phyloP scores from a whole-genome alignment of 805 yeast genomes.

The Blastobotrys parvus region DNA sequence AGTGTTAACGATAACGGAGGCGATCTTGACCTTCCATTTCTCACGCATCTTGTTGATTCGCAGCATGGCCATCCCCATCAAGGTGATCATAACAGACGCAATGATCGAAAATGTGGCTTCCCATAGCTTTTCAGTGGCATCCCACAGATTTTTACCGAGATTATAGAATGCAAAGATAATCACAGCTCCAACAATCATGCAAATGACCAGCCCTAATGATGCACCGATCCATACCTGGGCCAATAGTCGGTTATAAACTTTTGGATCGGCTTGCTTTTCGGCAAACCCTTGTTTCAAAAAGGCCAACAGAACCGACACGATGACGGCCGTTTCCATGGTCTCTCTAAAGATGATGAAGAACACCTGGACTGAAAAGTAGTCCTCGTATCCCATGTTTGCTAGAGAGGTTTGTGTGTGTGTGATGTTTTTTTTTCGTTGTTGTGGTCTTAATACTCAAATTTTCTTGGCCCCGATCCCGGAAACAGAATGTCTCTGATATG shows the following conservation, averaged over 20 bases:
- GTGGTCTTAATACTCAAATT: too few species aligned
- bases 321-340: conserved; percentile 77
- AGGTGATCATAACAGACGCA: conserved; percentile 69
- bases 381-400: conserved; percentile 15
- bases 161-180: conserved; percentile 65
- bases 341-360: conserved; percentile 90
- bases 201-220: conserved; percentile 54
- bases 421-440: too few species aligned
- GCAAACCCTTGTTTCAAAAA: conserved; percentile 71
- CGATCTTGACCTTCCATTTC: conserved; percentile 65
- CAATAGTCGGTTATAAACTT: conserved; percentile 38
- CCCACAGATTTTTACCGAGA: conserved; percentile 80
- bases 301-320: conserved; percentile 78
- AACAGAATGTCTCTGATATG: too few species aligned
- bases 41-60: conserved; percentile 73
- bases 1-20: conserved; percentile 30
- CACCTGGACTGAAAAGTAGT: conserved; percentile 56
- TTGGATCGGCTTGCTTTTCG: conserved; percentile 10
- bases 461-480: too few species aligned
- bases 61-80: conserved; percentile 79
- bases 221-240: conserved; percentile 83
- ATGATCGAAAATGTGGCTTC: conserved; percentile 76
- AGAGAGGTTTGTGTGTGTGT: neutral
- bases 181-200: conserved; percentile 63
- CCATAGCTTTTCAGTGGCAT: conserved; percentile 80